Base-by-base conservation (phyloP, 495 filamentous ascomycete species). In the Chaetomium tenue region DNA sequence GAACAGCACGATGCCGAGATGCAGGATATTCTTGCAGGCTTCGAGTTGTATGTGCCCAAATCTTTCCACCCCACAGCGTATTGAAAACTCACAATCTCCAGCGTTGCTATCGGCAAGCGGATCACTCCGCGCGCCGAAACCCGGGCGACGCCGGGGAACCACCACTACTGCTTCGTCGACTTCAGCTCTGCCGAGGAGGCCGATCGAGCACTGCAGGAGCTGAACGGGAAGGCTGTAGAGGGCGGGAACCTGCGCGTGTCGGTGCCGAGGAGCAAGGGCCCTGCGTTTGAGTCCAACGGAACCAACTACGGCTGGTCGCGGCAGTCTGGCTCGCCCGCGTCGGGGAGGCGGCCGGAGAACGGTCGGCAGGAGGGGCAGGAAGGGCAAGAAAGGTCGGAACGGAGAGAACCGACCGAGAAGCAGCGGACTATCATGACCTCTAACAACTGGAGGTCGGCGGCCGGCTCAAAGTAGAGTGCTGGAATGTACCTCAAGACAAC, bases 141-240 rank as follows among this genome's bases (percentile, higher is more conserved):
- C 58, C 73, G 77, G 42, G 75, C 79, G 30, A 78, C 80, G 46
- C 75, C 81, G 0, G 85, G 84, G 63, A 81, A 86, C 66, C 82
- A 88, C 69, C 84, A 90, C 74, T 88, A 87, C 75, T 82, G 85
- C 66, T 90, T 89, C 68, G 84, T 90, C 22, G 88, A 90, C 70
- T 82, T 90, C 57, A 70, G 72, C 51, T 84, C 75, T 58, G 67
- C 76, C 1, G 79, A 87, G 58, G 84, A 89, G 60, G 84, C 84
- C 8, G 72, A 84, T 61, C 66, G 68, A 20, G 81, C 83, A 42
- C 63, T 74, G 42, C 56, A 70, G 2, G 68, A 64, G 15, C 30
- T 74, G 15, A 72, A 79, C 57, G 76, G 79, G 12, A 62, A 22
- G 53, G 23, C 51, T 15, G n/a, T 63, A 28, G 26, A 58, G 22